Conservation (phyloP, 768 basidiomycete species). For the Hericium alpestre region DNA sequence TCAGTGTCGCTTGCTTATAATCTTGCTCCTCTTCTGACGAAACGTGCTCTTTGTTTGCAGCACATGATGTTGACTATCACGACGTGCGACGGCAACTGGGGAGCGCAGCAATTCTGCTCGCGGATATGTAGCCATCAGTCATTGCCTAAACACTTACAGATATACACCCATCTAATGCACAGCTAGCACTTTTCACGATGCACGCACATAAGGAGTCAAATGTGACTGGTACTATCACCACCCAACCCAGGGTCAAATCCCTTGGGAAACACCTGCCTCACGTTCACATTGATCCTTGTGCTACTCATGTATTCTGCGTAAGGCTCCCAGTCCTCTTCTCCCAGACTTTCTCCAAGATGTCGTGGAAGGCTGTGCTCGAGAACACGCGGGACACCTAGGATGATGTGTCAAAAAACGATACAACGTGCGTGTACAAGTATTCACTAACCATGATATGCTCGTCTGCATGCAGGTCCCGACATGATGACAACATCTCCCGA, state of each 20-base stretch:
- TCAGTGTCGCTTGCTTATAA: constrained; percentile 32
- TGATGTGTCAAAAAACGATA: neutral
- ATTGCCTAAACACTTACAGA: neutral
- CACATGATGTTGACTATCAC: constrained; percentile 96
- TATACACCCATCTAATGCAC: neutral
- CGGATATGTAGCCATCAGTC: neutral
- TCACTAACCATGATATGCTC: constrained; percentile 83
- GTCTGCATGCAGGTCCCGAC: constrained; percentile 76
- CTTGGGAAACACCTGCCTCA: constrained; percentile 78
- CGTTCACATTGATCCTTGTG: constrained; percentile 84
- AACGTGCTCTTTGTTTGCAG: constrained; percentile 30
- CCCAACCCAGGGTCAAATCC: constrained; percentile 35
- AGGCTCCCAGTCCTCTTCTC: constrained; percentile 40
- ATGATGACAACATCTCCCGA: constrained; percentile 91
- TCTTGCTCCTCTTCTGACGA: neutral
- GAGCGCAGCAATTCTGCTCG: constrained; percentile 55
- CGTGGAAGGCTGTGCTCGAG: constrained; percentile 70
- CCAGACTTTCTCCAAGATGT: constrained; percentile 29
- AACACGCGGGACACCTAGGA: constrained; percentile 74
- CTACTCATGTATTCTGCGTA: constrained; percentile 56
- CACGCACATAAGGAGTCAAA: neutral
- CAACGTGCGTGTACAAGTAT: neutral
- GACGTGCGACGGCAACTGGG: constrained; percentile 83
- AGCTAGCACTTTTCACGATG: neutral
- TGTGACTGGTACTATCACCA: neutral